Evolutionary conservation across 495 filamentous ascomycete species (phyloP).

Genomic region (Apiosordaria backusii): DNA sequence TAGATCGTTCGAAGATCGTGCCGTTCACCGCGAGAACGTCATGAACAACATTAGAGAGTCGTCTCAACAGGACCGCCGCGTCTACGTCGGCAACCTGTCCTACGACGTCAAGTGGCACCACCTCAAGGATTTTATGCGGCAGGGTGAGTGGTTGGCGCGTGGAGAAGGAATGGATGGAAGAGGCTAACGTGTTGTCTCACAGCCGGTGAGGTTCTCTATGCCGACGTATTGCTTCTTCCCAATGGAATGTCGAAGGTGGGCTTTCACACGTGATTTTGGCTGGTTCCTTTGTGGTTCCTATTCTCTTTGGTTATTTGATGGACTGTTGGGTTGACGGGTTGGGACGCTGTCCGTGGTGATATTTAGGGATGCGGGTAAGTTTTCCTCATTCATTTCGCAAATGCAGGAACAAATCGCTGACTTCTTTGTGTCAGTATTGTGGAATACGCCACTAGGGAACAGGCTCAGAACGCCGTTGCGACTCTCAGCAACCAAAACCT

Average conservation of each 20-base stretch:
- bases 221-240: conserved; percentile 98
- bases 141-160: conserved; percentile 64
- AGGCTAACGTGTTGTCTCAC: conserved; percentile 6
- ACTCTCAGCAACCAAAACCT: conserved; percentile 98
- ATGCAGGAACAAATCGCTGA: conserved; percentile 15
- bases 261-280: conserved; percentile 84
- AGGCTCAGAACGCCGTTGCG: conserved; percentile 95
- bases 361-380: conserved; percentile 99
- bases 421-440: conserved; percentile 71
- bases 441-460: conserved; percentile 99
- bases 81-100: conserved; percentile 98
- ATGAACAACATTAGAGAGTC: conserved; percentile 89
- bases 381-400: neutral
- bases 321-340: conserved; percentile 99
- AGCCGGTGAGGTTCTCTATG: conserved; percentile 99
- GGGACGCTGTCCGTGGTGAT: conserved; percentile 82
- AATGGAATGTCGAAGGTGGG: conserved; percentile 99
- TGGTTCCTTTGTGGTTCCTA: conserved; percentile 69
- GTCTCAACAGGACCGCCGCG: conserved; percentile 96
- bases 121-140: conserved; percentile 99
- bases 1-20: conserved; percentile 78
- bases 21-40: conserved; percentile 86
- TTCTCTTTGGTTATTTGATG: conserved; percentile 76
- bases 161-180: neutral
- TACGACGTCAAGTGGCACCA: conserved; percentile 99